Percentiles rank a stretch among this genome's conserved stretches.
phyloP scores from a whole-genome alignment of 371 early-diverging fungal genomes.

The Apophysomyces trapeziformis region DNA sequence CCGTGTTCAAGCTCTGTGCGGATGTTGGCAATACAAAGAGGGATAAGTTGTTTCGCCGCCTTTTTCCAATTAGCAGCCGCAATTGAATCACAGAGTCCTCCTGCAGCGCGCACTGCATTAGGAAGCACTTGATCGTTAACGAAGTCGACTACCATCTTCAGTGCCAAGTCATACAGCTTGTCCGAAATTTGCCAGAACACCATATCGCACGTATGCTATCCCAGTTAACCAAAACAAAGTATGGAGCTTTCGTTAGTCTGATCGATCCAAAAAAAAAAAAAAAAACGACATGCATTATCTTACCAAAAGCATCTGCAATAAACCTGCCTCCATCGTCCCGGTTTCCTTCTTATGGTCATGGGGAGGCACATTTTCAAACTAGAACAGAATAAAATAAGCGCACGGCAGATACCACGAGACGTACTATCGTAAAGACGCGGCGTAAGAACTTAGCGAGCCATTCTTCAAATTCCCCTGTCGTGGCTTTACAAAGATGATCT shows the following conservation, averaged over 20 bases:
- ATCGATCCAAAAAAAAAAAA: no score
- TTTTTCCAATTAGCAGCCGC: slow-evolving; percentile 52
- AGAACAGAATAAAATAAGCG: slow-evolving; percentile 5
- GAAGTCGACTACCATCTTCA: slow-evolving; percentile 65
- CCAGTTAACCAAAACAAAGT: not conserved
- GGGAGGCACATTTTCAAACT: slow-evolving; percentile 83
- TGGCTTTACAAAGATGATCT: slow-evolving; percentile 63
- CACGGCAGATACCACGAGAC: slow-evolving; percentile 2
- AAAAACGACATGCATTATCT: not conserved
- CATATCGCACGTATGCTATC: slow-evolving; percentile 64
- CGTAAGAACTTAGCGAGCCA: slow-evolving; percentile 86
- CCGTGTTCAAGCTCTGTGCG: slow-evolving; percentile 71
- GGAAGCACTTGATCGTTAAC: slow-evolving; percentile 65
- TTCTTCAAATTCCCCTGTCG: slow-evolving; percentile 82
- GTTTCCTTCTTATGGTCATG: slow-evolving; percentile 47
- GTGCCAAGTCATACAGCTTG: slow-evolving; percentile 62
- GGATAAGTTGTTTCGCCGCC: slow-evolving; percentile 63
- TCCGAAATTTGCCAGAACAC: slow-evolving; percentile 72
- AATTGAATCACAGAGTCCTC: slow-evolving; percentile 53
- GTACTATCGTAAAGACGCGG: slow-evolving; percentile 76
- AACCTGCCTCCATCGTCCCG: slow-evolving; percentile 45
- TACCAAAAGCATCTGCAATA: slow-evolving; percentile 48
- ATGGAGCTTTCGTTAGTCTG: no score
- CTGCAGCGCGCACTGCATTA: slow-evolving; percentile 73
- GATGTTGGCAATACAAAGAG: slow-evolving; percentile 64